Evolutionary conservation across 1,284 basidiomycete species (phyloP), one percentile per base, ranked within the genome.

Genomic region (Neotropicomus parvogracilis): DNA sequence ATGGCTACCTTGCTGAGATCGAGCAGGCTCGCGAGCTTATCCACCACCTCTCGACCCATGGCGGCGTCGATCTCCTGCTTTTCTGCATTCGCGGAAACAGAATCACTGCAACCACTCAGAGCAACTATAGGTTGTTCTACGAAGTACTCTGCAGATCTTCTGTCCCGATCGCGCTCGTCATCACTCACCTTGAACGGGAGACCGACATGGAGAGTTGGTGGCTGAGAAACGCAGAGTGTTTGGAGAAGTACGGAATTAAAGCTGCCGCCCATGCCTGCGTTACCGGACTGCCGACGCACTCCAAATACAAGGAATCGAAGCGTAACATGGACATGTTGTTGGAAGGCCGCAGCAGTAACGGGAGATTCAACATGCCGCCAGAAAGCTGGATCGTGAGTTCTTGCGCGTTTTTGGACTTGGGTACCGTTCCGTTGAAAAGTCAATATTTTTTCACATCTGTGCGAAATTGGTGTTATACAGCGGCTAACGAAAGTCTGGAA

Each of bases 61-160:
- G 57, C 0, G 70, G 71, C n/a, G 54, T 73, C 12, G 64, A 62
- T 42, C 63, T 75, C 7, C 55, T 73, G 3, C 56, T 75, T 1
- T 72, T 70, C 48, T 70, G 66, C 57, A 64, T 75, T 21, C 64
- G 67, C 11, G 69, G 62, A 12, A 55, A 63, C 17, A 59, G 71
- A 27, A 60, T 71, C 45, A n/a, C n/a, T n/a, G n/a, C n/a, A n/a
- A n/a, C n/a, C n/a, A n/a, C n/a, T n/a, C n/a, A n/a, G n/a, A n/a
- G n/a, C n/a, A n/a, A n/a, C n/a, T n/a, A n/a, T n/a, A n/a, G n/a
- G n/a, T n/a, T n/a, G n/a, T n/a, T n/a, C n/a, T n/a, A n/a, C n/a
- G n/a, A n/a, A n/a, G n/a, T n/a, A n/a, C n/a, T n/a, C n/a, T n/a
- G n/a, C n/a, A n/a, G n/a, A n/a, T n/a, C n/a, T n/a, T n/a, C n/a